Evolutionary conservation across 176 grass and related monocot genomes (phyloP), one percentile per base, ranked within the genome.

Genomic region (Phoenix dactylifera): DNA sequence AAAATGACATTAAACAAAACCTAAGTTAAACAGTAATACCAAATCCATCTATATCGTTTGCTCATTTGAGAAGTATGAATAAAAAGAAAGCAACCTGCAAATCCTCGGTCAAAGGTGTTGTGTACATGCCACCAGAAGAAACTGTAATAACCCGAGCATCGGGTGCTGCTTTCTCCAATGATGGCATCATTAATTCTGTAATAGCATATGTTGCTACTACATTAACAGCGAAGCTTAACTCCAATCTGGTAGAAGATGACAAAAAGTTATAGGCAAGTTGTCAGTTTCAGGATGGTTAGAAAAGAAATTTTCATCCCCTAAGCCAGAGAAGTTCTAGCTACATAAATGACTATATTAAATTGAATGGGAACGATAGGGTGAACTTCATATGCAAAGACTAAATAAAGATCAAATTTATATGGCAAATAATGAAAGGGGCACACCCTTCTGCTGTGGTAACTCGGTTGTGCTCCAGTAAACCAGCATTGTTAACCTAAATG

Each of bases 401-500:
- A 44, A 14, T 44, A 44, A 44, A 44, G 35, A 44, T 14, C 35
- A 44, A 44, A 44, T 44, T 44, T 44, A 44, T 44, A 44, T 14
- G 35, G 35, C 14, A 9, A 44, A 44, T 12, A 2, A 44, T 14
- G 35, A 44, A 22, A 81, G 57, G 62, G 55, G 22, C 54, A 22
- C 32, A 87, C 91, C 91, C 86, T 82, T 90, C 91, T 32, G 77
- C 23, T 69, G 91, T 96, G 49, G 51, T 87, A 15, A 63, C 60
- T 67, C 77, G 74, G 16, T 80, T 85, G 32, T 87, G 62, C 77
- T 96, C 86, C 24, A 96, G 72, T 77, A 90, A 57, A 15, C 91
- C 91, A 71, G 86, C 86, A 82, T 96, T 96, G 68, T 96, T 90
- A 63, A 96, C 86, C 91, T 96, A 84, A 25, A 82, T 63, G 24